These are phyloP conservation scores for Senna siamea DNA, from an alignment of 306 rosid species.

Conservation along the genomic window DNA sequence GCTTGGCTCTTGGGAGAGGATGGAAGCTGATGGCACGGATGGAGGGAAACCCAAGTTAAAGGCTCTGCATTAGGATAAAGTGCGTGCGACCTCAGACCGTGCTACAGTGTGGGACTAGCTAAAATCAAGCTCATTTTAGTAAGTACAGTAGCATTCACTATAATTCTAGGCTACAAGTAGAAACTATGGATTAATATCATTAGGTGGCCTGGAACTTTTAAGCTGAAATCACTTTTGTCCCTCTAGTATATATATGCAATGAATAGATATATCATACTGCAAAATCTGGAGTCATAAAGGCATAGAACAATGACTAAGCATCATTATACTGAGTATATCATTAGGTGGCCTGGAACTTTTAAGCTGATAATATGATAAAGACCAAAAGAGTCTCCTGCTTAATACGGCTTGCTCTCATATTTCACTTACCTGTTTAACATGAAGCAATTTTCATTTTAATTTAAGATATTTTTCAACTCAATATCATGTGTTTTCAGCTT, in stretches of 20 bases:
- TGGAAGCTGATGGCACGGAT: slow-evolving; percentile 63
- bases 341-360: too few relatives aligned
- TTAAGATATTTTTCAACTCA: slow-evolving; percentile 3
- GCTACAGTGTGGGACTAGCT: slow-evolving; percentile 99
- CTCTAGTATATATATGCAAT: not conserved
- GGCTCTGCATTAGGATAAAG: slow-evolving; percentile 99
- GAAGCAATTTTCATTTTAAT: not conserved
- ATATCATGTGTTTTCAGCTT: slow-evolving; percentile 13
- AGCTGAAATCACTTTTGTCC: slow-evolving; percentile 20
- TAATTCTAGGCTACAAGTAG: too few relatives aligned
- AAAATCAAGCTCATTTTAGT: slow-evolving; percentile 96
- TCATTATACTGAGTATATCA: too few relatives aligned
- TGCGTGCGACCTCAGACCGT: slow-evolving; percentile 86
- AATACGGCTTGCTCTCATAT: too few relatives aligned
- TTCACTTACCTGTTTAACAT: too few relatives aligned
- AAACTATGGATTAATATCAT: slow-evolving; percentile 7
- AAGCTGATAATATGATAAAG: too few relatives aligned
- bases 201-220: slow-evolving; percentile 45
- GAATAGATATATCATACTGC: slow-evolving; percentile 2
- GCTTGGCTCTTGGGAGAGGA: slow-evolving; percentile 41
- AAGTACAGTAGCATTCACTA: slow-evolving; percentile 41
- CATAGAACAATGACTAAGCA: too few relatives aligned
- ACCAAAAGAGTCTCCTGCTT: too few relatives aligned
- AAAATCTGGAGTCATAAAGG: slow-evolving; percentile 3
- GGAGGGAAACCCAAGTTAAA: slow-evolving; percentile 82